phyloP scores from a whole-genome alignment of 148 eudicot genomes.

The Vaccinium corymbosum region DNA sequence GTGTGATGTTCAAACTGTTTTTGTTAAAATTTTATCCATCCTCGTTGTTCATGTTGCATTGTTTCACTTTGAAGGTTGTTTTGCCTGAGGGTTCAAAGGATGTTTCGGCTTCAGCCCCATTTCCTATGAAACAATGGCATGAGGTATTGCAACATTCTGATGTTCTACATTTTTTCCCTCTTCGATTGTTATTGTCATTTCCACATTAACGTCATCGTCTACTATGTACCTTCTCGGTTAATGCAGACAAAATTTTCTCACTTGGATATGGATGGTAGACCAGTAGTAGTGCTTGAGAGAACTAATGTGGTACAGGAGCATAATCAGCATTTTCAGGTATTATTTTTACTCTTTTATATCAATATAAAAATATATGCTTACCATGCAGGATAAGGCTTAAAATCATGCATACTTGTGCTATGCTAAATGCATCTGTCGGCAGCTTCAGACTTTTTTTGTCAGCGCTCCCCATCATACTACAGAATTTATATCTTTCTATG shows the following conservation, averaged over 20 bases:
- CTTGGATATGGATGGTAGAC: slow-evolving; percentile 88
- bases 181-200: slow-evolving; percentile 3
- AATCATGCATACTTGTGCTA: background rate
- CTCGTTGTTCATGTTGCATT: slow-evolving; percentile 11
- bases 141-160: slow-evolving; percentile 51
- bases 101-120: slow-evolving; percentile 76
- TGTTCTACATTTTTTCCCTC: background rate
- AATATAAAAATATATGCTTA: background rate
- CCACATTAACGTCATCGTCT: background rate
- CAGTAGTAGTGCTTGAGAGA: slow-evolving; percentile 75
- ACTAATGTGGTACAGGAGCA: slow-evolving; percentile 79
- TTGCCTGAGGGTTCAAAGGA: slow-evolving; percentile 91
- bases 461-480: background rate
- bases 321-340: slow-evolving; percentile 80
- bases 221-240: slow-evolving; percentile 18
- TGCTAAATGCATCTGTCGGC: background rate
- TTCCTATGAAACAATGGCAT: slow-evolving; percentile 58
- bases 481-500: background rate
- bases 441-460: background rate
- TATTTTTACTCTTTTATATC: background rate
- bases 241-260: slow-evolving; percentile 75
- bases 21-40: background rate
- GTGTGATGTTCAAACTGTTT: background rate
- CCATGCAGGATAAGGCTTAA: background rate
- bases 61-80: slow-evolving; percentile 64